Percentiles rank a stretch among this genome's conserved stretches.
phyloP scores from a whole-genome alignment of 352 stramenopile species.

The Globisporangium middletonii region DNA sequence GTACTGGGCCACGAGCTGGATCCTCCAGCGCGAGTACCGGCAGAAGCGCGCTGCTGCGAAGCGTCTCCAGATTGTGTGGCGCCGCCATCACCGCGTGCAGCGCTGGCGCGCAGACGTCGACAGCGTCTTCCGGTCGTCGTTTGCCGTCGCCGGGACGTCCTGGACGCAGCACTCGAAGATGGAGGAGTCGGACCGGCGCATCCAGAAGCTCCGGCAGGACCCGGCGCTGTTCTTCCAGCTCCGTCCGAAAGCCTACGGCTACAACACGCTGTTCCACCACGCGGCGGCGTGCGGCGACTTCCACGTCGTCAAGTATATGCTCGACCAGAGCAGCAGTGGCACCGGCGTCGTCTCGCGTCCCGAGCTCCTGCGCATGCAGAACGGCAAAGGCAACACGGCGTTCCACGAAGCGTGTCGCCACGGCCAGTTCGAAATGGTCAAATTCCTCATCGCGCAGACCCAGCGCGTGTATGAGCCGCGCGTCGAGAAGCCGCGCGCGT shows the following conservation, averaged over 20 bases:
- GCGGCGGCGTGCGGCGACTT: slow-evolving; percentile 59
- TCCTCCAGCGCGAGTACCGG: slow-evolving; percentile 39
- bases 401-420: slow-evolving; percentile 65
- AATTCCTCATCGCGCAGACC: slow-evolving; percentile 41
- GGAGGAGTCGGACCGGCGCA: slow-evolving; percentile 63
- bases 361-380: slow-evolving; percentile 40
- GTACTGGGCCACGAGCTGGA: slow-evolving; percentile 48
- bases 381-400: slow-evolving; percentile 45
- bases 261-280: slow-evolving; percentile 73
- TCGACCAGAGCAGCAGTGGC: slow-evolving; percentile 23
- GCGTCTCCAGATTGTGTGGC: slow-evolving; percentile 40
- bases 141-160: slow-evolving; percentile 10
- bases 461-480: slow-evolving; percentile 1
- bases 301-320: slow-evolving; percentile 76
- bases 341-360: slow-evolving; percentile 10
- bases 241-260: slow-evolving; percentile 40
- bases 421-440: slow-evolving; percentile 68
- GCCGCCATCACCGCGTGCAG: slow-evolving; percentile 25
- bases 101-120: slow-evolving; percentile 42
- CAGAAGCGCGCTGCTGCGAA: slow-evolving; percentile 18
- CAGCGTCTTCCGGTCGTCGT: slow-evolving; percentile 33
- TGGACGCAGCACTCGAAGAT: slow-evolving; percentile 55
- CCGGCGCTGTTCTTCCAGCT: slow-evolving; percentile 47
- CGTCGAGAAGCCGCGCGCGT: not conserved
- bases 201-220: slow-evolving; percentile 39